Percentiles rank a stretch among this genome's conserved stretches.
Evolutionary conservation across 768 basidiomycete genomes (phyloP).

Genomic region (Rhodotorula taiwanensis): DNA sequence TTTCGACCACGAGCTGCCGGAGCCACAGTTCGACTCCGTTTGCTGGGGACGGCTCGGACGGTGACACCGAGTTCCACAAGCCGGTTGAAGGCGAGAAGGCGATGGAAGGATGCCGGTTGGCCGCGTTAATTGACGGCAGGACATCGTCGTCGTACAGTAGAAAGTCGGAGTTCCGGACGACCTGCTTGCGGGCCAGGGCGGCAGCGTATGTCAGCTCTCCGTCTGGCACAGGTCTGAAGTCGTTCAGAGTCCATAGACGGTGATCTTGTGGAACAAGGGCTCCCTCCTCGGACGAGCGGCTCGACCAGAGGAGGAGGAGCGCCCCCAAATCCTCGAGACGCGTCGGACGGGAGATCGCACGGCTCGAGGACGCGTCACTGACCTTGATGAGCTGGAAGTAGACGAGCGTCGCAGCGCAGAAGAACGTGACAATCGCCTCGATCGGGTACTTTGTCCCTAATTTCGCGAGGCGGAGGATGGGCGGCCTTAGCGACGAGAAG

Average conservation of each 20-base stretch:
- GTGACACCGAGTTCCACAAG: constrained; percentile 24
- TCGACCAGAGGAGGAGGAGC: too few species aligned
- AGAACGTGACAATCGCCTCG: constrained; percentile 60
- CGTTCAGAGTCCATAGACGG: too few species aligned
- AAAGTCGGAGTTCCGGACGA: constrained; percentile 34
- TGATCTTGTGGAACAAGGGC: too few species aligned
- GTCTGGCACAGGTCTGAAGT: too few species aligned
- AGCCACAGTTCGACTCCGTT: constrained; percentile 32
- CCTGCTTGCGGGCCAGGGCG: constrained; percentile 20
- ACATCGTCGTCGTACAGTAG: constrained; percentile 33
- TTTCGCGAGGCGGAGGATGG: constrained; percentile 30
- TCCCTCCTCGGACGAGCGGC: too few species aligned
- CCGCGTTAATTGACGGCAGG: constrained; percentile 3
- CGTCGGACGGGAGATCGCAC: not conserved
- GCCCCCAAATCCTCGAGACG: not conserved
- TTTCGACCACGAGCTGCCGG: constrained; percentile 31
- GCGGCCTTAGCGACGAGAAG: constrained; percentile 26
- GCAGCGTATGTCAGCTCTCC: not conserved
- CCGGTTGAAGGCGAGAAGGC: constrained; percentile 26
- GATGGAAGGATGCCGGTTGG: constrained; percentile 28
- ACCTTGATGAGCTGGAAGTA: constrained; percentile 86
- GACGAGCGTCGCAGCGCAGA: constrained; percentile 78
- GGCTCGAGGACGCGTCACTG: constrained; percentile 46
- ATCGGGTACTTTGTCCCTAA: constrained; percentile 33
- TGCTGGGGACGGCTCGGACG: constrained; percentile 12